Evolutionary conservation across 495 filamentous ascomycete genomes (phyloP).

Genomic region (Penicillium lividum): DNA sequence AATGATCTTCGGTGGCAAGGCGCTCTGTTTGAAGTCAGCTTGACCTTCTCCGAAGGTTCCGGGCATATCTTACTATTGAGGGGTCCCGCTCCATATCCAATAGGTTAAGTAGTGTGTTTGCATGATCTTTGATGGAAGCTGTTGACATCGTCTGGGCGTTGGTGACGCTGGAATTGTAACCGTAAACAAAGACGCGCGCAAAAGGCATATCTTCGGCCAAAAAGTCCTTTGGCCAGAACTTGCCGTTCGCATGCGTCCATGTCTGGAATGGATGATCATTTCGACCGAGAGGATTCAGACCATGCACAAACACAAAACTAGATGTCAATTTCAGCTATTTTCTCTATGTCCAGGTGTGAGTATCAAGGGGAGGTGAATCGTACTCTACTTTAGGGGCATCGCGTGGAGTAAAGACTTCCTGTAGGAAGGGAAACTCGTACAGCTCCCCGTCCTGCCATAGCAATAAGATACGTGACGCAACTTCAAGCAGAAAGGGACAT

Average conservation of each 20-base stretch:
- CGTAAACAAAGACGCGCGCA: slow-evolving; percentile 43
- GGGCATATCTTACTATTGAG: slow-evolving; percentile 17
- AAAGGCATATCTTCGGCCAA: slow-evolving; percentile 42
- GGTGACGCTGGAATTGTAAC: slow-evolving; percentile 47
- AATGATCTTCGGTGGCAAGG: slow-evolving; percentile 37
- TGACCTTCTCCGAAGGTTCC: neutral
- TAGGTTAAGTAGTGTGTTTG: slow-evolving; percentile 39
- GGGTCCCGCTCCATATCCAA: slow-evolving; percentile 36
- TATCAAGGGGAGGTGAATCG: neutral
- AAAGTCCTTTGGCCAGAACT: slow-evolving; percentile 44
- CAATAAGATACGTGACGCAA: neutral
- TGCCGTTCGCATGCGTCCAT: slow-evolving; percentile 40
- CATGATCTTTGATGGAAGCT: slow-evolving; percentile 41
- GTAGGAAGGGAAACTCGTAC: slow-evolving; percentile 39
- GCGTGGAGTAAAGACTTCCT: slow-evolving; percentile 35
- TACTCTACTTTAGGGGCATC: slow-evolving; percentile 38
- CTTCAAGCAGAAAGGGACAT: neutral
- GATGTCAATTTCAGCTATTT: neutral
- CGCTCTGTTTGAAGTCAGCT: slow-evolving; percentile 11
- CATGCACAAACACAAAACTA: slow-evolving; percentile 43
- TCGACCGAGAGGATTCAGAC: slow-evolving; percentile 39
- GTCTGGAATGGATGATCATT: slow-evolving; percentile 43
- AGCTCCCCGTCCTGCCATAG: slow-evolving; percentile 26
- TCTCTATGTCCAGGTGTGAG: neutral
- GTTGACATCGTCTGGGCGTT: slow-evolving; percentile 40